phyloP scores from a whole-genome alignment of 2,329 filamentous ascomycete species.

The Karstenula rhodostoma region DNA sequence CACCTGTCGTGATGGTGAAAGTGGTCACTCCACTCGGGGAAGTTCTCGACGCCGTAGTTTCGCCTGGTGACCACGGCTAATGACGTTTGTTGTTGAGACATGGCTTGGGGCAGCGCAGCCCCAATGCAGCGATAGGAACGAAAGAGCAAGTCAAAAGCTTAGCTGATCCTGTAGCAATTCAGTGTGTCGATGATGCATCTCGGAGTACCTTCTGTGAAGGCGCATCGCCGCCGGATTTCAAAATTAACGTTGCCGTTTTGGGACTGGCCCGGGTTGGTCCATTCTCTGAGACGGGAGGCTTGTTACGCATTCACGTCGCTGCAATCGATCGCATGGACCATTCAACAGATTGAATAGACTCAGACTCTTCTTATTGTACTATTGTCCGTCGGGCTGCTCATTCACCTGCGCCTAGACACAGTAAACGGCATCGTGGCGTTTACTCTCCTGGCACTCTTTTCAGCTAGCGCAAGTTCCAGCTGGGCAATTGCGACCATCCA shows the following conservation, averaged over 20 bases:
- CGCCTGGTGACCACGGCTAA: constrained; percentile 11
- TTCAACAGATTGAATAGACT: not conserved
- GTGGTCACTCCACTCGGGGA: not conserved
- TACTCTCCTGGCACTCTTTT: not conserved
- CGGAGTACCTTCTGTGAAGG: not conserved
- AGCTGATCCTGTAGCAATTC: not conserved
- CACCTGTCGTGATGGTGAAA: not conserved
- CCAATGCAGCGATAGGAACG: not conserved
- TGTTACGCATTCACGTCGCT: constrained; percentile 5
- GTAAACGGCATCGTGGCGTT: constrained; percentile 8
- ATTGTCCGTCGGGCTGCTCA: not conserved
- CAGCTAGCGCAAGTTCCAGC: constrained; percentile 4
- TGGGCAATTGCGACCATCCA: constrained; percentile 12
- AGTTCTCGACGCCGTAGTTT: not conserved
- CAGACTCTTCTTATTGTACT: not conserved
- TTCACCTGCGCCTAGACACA: constrained; percentile 2
- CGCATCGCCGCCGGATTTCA: constrained; percentile 5
- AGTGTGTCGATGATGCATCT: not conserved
- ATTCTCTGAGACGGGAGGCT: not conserved
- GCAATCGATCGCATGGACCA: not conserved
- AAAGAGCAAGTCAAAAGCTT: not conserved
- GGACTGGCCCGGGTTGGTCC: constrained; percentile 4
- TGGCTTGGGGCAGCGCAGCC: not conserved
- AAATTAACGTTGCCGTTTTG: constrained; percentile 11
- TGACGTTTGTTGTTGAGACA: constrained; percentile 18